A percentile compares a stretch with the other conserved stretches of the same genome.
These are phyloP conservation scores for Boletus sp. DNA, from an alignment of 1,284 basidiomycete species.

Conservation along the genomic window DNA sequence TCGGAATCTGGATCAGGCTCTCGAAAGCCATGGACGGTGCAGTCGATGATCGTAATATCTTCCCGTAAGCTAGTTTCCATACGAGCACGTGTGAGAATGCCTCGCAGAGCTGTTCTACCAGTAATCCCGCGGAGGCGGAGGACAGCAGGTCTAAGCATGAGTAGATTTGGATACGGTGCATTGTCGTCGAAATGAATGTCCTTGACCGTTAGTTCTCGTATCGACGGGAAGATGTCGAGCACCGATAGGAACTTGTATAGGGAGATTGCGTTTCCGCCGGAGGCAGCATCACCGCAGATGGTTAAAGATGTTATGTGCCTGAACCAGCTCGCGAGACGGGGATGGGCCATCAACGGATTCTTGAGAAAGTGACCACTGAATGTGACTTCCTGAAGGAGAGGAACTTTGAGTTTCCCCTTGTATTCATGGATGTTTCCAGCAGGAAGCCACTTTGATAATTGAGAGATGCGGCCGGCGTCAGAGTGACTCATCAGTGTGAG, in stretches of 20 bases:
- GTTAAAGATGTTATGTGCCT: conserved; percentile 6
- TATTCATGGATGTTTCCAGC: not conserved
- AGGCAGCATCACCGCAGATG: not conserved
- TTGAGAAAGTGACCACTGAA: conserved; percentile 8
- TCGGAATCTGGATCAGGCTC: not conserved
- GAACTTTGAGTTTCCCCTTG: conserved; percentile 4
- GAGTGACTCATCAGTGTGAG: conserved; percentile 8
- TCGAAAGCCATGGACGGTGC: conserved; percentile 1
- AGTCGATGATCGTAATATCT: conserved; percentile 8
- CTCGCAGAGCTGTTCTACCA: conserved; percentile 1
- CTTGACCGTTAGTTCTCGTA: conserved; percentile 6
- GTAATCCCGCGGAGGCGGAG: conserved; percentile 6
- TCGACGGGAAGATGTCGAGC: conserved; percentile 1
- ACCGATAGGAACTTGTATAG: conserved; percentile 7
- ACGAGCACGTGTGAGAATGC: conserved; percentile 1
- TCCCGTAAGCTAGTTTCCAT: not conserved
- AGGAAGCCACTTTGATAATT: not conserved
- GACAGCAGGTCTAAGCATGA: not conserved
- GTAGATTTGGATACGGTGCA: not conserved
- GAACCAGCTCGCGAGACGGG: conserved; percentile 11
- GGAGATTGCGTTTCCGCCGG: not conserved
- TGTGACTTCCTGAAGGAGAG: conserved; percentile 2
- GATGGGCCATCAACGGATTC: conserved; percentile 6
- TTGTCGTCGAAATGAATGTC: conserved; percentile 12
- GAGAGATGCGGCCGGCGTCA: not conserved